A percentile compares a stretch with the other conserved stretches of the same genome.
Conservation (phyloP, 2,329 filamentous ascomycete genomes). For the Cercospora nicotianae region DNA sequence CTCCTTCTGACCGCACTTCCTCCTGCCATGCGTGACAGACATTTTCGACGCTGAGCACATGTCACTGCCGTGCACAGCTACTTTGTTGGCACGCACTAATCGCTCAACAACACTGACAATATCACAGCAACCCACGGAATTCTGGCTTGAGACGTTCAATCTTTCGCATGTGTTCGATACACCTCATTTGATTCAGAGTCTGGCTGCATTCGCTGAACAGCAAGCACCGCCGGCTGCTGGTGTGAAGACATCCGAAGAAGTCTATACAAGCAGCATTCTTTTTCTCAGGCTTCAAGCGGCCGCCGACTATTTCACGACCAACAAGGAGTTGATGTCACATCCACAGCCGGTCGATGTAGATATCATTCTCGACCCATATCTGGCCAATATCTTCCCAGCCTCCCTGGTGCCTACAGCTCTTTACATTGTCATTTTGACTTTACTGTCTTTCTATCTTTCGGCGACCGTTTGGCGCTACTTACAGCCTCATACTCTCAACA, state of each 20-base stretch:
- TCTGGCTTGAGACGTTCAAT: constrained; percentile 67
- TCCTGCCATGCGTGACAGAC: not conserved
- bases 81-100: not conserved
- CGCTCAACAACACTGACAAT: constrained; percentile 9
- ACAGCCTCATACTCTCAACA: constrained; percentile 11
- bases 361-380: constrained; percentile 79
- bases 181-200: constrained; percentile 35
- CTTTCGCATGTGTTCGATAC: constrained; percentile 58
- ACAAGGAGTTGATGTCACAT: constrained; percentile 70
- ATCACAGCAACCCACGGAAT: constrained; percentile 80
- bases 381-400: constrained; percentile 74
- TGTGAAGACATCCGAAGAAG: not conserved
- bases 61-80: not conserved
- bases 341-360: constrained; percentile 77
- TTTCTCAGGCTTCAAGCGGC: constrained; percentile 73
- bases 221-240: not conserved
- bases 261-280: constrained; percentile 43
- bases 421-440: constrained; percentile 66
- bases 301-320: constrained; percentile 80
- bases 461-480: constrained; percentile 43
- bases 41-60: not conserved
- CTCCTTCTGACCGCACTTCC: constrained; percentile 26
- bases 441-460: constrained; percentile 54
- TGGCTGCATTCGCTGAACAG: constrained; percentile 33
- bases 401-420: constrained; percentile 71